Evolutionary conservation across 768 basidiomycete species (phyloP), one percentile per base, ranked within the genome.

Genomic region (Agrocybe praecox): DNA sequence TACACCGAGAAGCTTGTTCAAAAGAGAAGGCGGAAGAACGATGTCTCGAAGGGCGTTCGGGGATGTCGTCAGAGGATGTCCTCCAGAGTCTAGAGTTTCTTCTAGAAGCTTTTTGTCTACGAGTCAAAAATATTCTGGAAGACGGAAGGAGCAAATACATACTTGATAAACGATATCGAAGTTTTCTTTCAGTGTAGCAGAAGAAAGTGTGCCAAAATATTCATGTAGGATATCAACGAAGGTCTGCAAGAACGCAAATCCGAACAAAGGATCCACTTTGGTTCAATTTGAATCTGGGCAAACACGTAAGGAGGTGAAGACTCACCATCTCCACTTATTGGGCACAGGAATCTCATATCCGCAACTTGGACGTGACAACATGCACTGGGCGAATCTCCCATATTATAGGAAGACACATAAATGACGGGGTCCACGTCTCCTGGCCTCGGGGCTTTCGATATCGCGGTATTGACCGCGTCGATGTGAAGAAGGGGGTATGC

Each of bases 101-200:
- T 96, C 96, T 26, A 97, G 81, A 17, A 98, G 84, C 92, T 96
- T 62, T 48, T 1, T 11, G 45, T 29, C 26, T 26, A 45, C 53
- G 55, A 54, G 34, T 53, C 48, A 45, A 54, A 52, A 42, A 60
- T 29, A 53, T 54, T 54, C 34, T 45, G 19, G 40, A 18, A 48
- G 11, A 53, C 22, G 6, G 26, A 19, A 22, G 4, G 33, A 59
- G 11, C 34, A 7, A 10, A n/a, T 21, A 44, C 82, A 22, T 60
- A 91, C 94, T 79, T 96, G 95, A 67, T 98, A 96, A 7, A 97
- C 94, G 22, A 93, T 85, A 66, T 98, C 96, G 70, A 97, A 96
- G 70, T 96, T 92, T 58, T 97, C 94, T 64, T 87, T 91, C 61
- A 98, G 73, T 2, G 85, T 87, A 6, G 84, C 81, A 22, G 90